A percentile compares a stretch with the other conserved stretches of the same genome.
phyloP scores from a whole-genome alignment of 495 filamentous ascomycete species.

The Pseudomonodictys pantanalensis region DNA sequence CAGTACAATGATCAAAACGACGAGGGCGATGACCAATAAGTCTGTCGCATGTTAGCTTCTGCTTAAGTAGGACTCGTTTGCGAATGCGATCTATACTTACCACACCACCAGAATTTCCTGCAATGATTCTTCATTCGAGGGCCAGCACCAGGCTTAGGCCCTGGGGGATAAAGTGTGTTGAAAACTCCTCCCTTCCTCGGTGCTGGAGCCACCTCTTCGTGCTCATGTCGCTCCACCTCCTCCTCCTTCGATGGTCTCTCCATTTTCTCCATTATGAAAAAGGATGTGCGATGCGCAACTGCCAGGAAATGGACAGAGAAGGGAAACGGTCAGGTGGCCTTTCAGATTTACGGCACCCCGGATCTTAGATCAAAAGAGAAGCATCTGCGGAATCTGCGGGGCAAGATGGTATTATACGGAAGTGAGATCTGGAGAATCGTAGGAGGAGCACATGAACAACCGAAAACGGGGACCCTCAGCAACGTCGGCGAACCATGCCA shows the following conservation, averaged over 20 bases:
- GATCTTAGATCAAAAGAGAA: neutral
- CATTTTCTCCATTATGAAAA: constrained; percentile 15
- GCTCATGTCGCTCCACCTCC: neutral
- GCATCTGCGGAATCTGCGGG: constrained; percentile 9
- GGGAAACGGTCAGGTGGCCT: neutral
- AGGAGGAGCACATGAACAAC: constrained; percentile 28
- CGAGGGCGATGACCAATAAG: constrained; percentile 51
- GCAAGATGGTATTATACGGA: constrained; percentile 11
- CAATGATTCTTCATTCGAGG: constrained; percentile 47
- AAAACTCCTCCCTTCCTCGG: constrained; percentile 25
- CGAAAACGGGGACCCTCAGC: neutral
- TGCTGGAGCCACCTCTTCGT: neutral
- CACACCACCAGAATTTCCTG: constrained; percentile 68
- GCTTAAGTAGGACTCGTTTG: neutral
- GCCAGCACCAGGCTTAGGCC: constrained; percentile 41
- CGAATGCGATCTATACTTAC: constrained; percentile 1
- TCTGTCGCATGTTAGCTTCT: constrained; percentile 44
- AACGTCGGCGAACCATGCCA: neutral
- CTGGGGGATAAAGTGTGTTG: constrained; percentile 29
- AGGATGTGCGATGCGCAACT: constrained; percentile 4
- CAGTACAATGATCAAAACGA: constrained; percentile 60
- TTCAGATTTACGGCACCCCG: neutral
- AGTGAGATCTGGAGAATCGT: constrained; percentile 5
- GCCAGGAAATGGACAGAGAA: neutral
- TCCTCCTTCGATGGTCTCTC: constrained; percentile 9